Evolutionary conservation across 2,329 filamentous ascomycete species (phyloP), one percentile per base, ranked within the genome.

Genomic region (Monosporascus sp.): DNA sequence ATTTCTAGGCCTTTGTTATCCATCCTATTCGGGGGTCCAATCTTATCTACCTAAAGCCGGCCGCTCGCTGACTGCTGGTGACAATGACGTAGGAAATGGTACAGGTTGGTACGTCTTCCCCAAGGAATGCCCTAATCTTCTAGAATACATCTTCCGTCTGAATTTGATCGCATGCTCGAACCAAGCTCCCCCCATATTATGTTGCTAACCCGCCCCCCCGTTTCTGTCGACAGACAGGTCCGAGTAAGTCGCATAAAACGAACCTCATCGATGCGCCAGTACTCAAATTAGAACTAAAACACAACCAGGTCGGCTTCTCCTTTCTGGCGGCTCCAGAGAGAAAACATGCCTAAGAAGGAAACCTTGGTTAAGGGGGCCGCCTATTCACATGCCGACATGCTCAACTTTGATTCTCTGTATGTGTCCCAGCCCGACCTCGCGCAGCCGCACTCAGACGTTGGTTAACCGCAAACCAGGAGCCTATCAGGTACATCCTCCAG

Each of bases 371-470:
- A 97, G 55, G 94, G 94, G 62, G 94, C 94, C 53, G 88, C 92
- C 46, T 99, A 99, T 70, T 97, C 94, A 16, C 94, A 99, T 72
- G 90, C 93, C 27, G 92, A 97, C 73, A 90, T 96, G 67, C 79
- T 97, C 63, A 96, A 93, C 72, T 88, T 93, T 66, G 89, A 91
- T 66, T 83, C 85, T 27, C 64, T 93, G 90, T 94, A 80, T 60
- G 81, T 71, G 38, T 50, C 49, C 40, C 31, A 50, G 20, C 16
- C 26, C 14, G 11, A 27, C 31, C 3, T 38, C 41, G 3, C 38
- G 51, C 31, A 17, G 7, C 31, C 24, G 5, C 24, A 26, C 17
- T 7, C 27, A 31, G 22, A 55, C 48, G 26, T 41, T 62, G 26
- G 55, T 60, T 48, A 41, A 50, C 37, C 37, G 41, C 37, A 48